Evolutionary conservation across 148 eudicot species (phyloP), one percentile per base, ranked within the genome.

Genomic region (Cornus florida): DNA sequence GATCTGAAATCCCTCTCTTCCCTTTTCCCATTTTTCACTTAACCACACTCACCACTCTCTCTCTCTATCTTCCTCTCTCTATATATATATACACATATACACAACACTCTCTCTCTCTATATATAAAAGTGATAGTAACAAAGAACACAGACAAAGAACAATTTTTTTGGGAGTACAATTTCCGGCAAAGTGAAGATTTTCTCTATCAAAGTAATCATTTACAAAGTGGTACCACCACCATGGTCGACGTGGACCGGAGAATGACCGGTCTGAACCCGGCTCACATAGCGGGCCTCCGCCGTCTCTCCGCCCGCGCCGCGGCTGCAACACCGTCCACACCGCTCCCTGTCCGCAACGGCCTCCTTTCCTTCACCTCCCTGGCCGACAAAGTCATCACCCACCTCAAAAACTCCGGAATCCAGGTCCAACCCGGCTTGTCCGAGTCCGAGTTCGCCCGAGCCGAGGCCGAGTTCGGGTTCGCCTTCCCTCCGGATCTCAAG

Each of bases 181-280:
- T 59, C 46, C 66, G 62, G 38, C 57, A 35, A 35, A 35, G 38
- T 35, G 38, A 35, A 35, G 38, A 35, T 35, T 35, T 35, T 35
- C 38, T 35, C 38, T 2, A 35, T 35, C 38, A 35, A 35, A 35
- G 38, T 4, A 35, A 35, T 35, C 38, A 35, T 35, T 43, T 43
- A 43, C 48, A 3, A 53, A 53, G 59, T 12, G 5, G 23, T 75
- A 16, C 72, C 39, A 70, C 74, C 39, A 95, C 48, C 8, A 43
- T 96, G 99, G 98, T 96, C n/a, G 99, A 93, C 86, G 98, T 93
- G 1, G 97, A 93, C 84, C 86, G 98, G 73, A 87, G 98, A 81
- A 92, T 92, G 90, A 76, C 89, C 67, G 91, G 92, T 38, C 84
- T 92, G 0, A 96, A 92, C 87, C 95, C 94, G 23, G 88, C 97